A percentile compares a stretch with the other conserved stretches of the same genome.
Evolutionary conservation across 345 rosid genomes (phyloP).

Genomic region (Luvunga scandens): DNA sequence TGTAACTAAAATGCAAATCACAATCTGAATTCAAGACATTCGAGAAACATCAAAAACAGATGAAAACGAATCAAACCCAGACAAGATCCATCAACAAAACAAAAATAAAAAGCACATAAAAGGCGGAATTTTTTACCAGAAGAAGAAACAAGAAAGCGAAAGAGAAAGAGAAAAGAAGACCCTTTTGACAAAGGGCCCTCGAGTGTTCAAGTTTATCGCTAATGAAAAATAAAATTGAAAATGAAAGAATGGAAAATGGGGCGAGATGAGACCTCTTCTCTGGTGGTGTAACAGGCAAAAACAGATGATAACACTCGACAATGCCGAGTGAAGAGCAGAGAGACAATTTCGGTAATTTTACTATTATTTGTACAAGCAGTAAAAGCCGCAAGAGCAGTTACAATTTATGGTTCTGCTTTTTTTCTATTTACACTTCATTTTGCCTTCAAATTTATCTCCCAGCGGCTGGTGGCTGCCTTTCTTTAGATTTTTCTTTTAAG

Average conservation of each 20-base stretch:
- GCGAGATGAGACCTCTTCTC: neutral
- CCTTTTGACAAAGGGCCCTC: constrained; percentile 25
- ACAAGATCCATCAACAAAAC: neutral
- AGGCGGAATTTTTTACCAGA: constrained; percentile 5
- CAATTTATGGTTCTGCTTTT: neutral
- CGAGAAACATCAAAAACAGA: neutral
- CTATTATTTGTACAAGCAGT: neutral
- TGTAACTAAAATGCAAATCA: neutral
- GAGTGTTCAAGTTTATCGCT: constrained; percentile 3
- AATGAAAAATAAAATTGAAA: neutral
- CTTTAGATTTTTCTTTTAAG: neutral
- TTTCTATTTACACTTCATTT: too few species aligned
- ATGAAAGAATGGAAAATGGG: neutral
- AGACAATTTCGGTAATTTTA: neutral
- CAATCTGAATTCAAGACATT: neutral
- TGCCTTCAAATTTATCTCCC: too few species aligned
- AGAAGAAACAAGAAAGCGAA: neutral
- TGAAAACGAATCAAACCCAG: constrained; percentile 1
- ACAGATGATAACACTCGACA: neutral
- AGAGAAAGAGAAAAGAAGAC: neutral
- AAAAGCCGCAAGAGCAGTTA: neutral
- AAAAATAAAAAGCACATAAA: neutral
- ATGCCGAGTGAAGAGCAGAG: neutral
- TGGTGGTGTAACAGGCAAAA: neutral
- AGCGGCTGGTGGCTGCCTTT: neutral